Percentiles rank a stretch among this genome's conserved stretches.
These are phyloP conservation scores for Tuber melanosporum DNA, from an alignment of 495 filamentous ascomycete species.

Conservation along the genomic window DNA sequence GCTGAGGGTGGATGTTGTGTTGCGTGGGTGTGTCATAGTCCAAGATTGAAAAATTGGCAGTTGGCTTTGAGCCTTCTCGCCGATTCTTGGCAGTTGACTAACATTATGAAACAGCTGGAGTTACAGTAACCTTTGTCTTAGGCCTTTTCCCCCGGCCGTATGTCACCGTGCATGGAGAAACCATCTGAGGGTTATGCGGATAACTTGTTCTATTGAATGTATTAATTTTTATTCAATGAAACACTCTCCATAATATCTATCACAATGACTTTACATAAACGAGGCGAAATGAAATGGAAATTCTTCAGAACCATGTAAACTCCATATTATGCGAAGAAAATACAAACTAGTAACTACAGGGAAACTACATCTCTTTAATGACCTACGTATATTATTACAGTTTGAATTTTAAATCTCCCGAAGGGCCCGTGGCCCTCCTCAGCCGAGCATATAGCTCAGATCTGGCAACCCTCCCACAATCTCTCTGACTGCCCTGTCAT, in stretches of 20 bases:
- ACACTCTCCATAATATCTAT: background rate
- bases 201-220: background rate
- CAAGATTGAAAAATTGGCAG: background rate
- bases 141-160: background rate
- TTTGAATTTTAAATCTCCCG: background rate
- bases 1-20: slow-evolving; percentile 1
- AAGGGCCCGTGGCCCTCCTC: background rate
- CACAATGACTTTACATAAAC: background rate
- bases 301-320: background rate
- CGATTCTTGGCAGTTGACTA: slow-evolving; percentile 3
- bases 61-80: background rate
- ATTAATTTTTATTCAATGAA: background rate
- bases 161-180: background rate
- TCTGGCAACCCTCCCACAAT: slow-evolving; percentile 44
- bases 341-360: background rate
- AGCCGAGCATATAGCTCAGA: slow-evolving; percentile 44
- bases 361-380: background rate
- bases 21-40: slow-evolving; percentile 1
- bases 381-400: background rate
- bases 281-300: background rate
- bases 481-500: slow-evolving; percentile 32
- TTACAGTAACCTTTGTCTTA: background rate
- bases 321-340: background rate
- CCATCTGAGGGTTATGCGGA: background rate
- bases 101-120: background rate